These are phyloP conservation scores for Alternaria sp. DNA, from an alignment of 2,329 filamentous ascomycete genomes.

Conservation along the genomic window DNA sequence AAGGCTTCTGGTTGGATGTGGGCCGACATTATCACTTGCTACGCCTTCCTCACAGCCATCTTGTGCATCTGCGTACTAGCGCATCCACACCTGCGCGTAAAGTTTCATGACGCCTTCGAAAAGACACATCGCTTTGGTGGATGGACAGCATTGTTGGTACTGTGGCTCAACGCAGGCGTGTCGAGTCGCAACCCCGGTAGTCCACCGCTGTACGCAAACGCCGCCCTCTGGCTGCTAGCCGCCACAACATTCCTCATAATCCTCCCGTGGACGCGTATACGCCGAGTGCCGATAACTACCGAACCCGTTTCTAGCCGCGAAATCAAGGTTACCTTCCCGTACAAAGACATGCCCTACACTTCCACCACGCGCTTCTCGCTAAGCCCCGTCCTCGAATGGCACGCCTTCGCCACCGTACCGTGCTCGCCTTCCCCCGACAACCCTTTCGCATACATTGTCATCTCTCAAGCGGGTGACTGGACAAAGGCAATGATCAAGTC, in stretches of 20 bases:
- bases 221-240: slow-evolving; percentile 69
- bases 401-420: slow-evolving; percentile 48
- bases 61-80: slow-evolving; percentile 34
- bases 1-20: slow-evolving; percentile 26
- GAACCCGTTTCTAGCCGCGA: slow-evolving; percentile 75
- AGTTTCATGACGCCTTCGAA: slow-evolving; percentile 46
- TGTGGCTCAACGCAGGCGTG: slow-evolving; percentile 34
- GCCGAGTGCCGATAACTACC: slow-evolving; percentile 68
- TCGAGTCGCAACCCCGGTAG: slow-evolving; percentile 1
- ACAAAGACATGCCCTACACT: slow-evolving; percentile 30
- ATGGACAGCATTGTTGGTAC: slow-evolving; percentile 37
- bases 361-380: slow-evolving; percentile 25
- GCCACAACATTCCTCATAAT: slow-evolving; percentile 70
- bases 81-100: slow-evolving; percentile 28
- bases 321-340: slow-evolving; percentile 64
- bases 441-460: slow-evolving; percentile 27
- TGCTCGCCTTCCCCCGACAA: neutral
- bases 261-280: slow-evolving; percentile 75
- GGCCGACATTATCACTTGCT: slow-evolving; percentile 22
- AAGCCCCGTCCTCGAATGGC: slow-evolving; percentile 42
- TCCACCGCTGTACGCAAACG: slow-evolving; percentile 10
- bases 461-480: slow-evolving; percentile 48
- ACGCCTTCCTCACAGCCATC: slow-evolving; percentile 24
- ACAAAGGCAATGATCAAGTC: slow-evolving; percentile 23
- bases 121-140: slow-evolving; percentile 45